Percentiles rank a stretch among this genome's conserved stretches.
These are phyloP conservation scores for Antarctomyces pellizariae DNA, from an alignment of 495 filamentous ascomycete genomes.

Conservation along the genomic window DNA sequence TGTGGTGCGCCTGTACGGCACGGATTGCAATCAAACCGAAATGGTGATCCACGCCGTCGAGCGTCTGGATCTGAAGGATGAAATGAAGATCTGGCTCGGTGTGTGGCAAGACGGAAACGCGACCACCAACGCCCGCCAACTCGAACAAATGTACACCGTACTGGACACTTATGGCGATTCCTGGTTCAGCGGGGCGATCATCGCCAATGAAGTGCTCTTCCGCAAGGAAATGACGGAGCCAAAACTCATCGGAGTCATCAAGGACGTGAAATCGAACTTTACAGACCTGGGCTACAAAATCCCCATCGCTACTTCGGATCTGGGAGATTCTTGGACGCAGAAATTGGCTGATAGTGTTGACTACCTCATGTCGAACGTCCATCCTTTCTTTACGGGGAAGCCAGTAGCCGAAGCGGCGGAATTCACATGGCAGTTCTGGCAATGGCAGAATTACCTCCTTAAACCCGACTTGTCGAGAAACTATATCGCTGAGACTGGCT, in stretches of 20 bases:
- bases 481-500: slow-evolving; percentile 77
- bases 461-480: slow-evolving; percentile 35
- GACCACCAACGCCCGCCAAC: slow-evolving; percentile 63
- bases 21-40: slow-evolving; percentile 93
- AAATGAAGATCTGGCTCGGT: slow-evolving; percentile 81
- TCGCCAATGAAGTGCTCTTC: slow-evolving; percentile 90
- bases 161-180: slow-evolving; percentile 40
- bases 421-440: slow-evolving; percentile 79
- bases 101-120: slow-evolving; percentile 79
- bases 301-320: slow-evolving; percentile 68
- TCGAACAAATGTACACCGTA: slow-evolving; percentile 59
- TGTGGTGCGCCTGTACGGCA: slow-evolving; percentile 76
- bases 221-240: slow-evolving; percentile 43
- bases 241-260: slow-evolving; percentile 39
- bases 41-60: slow-evolving; percentile 76
- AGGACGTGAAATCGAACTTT: slow-evolving; percentile 45
- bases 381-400: slow-evolving; percentile 87
- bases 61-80: slow-evolving; percentile 40
- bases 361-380: slow-evolving; percentile 87
- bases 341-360: slow-evolving; percentile 46
- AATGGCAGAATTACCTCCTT: slow-evolving; percentile 33
- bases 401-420: slow-evolving; percentile 37
- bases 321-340: slow-evolving; percentile 70
- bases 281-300: slow-evolving; percentile 39
- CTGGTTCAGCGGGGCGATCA: slow-evolving; percentile 63